These are phyloP conservation scores for Sideroxylon spinosum DNA, from an alignment of 179 eudicot species.

Conservation along the genomic window DNA sequence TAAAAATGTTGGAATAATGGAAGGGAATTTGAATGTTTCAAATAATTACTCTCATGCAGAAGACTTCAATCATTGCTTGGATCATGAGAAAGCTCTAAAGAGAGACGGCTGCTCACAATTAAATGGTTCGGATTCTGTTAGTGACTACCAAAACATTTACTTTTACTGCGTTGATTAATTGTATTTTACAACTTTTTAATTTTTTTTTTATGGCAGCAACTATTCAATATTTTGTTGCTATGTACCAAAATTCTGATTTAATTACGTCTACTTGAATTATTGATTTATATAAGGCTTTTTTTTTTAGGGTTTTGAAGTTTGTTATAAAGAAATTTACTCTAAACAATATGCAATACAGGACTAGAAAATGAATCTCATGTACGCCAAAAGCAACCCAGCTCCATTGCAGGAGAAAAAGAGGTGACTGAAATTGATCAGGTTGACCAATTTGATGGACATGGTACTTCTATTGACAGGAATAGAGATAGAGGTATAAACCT, in stretches of 20 bases:
- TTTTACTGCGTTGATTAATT: background rate
- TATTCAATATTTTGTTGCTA: background rate
- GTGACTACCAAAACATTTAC: background rate
- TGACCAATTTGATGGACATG: conserved; percentile 2
- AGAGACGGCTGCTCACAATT: conserved; percentile 1
- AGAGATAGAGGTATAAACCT: conserved; percentile 3
- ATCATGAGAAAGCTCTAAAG: background rate
- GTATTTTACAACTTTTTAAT: background rate
- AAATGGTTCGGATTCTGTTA: background rate
- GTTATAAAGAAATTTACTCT: background rate
- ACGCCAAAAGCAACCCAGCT: background rate
- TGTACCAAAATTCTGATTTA: background rate
- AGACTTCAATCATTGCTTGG: background rate
- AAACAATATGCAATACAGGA: background rate
- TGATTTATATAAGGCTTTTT: background rate
- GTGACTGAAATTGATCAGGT: background rate
- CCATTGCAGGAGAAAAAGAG: background rate
- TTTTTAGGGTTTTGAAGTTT: background rate
- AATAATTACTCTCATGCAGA: background rate
- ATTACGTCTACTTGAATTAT: background rate
- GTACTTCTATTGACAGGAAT: background rate
- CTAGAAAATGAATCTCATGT: background rate
- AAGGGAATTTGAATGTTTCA: background rate
- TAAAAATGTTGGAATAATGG: background rate
- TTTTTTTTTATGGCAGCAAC: background rate